Evolutionary conservation across 805 yeast genomes (phyloP).

Genomic region (Vanderwaltozyma tropicalis): DNA sequence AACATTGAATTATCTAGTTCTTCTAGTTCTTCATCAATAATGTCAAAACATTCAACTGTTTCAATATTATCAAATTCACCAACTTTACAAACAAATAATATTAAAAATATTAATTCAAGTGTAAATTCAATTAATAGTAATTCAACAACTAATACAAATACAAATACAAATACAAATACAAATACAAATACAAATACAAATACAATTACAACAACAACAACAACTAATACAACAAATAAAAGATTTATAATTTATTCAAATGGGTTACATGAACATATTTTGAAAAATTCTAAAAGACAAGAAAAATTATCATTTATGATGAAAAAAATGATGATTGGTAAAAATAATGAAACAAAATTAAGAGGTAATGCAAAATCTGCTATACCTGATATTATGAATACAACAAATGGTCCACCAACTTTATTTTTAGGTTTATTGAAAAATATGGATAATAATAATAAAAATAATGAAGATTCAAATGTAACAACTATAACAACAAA

Average conservation of each 20-base stretch:
- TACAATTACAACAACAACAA: background rate
- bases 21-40: background rate
- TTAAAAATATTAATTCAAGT: background rate
- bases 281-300: conserved; percentile 66
- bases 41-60: background rate
- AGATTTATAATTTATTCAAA: conserved; percentile 51
- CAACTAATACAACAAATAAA: conserved; percentile 1
- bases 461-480: background rate
- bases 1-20: background rate
- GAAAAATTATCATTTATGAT: conserved; percentile 67
- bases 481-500: background rate
- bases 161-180: background rate
- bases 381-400: conserved; percentile 41
- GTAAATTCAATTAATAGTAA: background rate
- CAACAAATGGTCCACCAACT: conserved; percentile 46
- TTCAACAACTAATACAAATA: background rate
- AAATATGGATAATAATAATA: conserved; percentile 1
- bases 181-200: background rate
- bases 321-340: conserved; percentile 44
- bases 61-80: background rate
- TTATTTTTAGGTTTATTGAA: conserved; percentile 54
- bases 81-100: background rate
- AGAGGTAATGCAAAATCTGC: conserved; percentile 65
- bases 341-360: conserved; percentile 52
- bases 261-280: conserved; percentile 72